These are phyloP conservation scores for Aegilops sharonensis DNA, from an alignment of 176 grass and related monocot genomes.

Conservation along the genomic window DNA sequence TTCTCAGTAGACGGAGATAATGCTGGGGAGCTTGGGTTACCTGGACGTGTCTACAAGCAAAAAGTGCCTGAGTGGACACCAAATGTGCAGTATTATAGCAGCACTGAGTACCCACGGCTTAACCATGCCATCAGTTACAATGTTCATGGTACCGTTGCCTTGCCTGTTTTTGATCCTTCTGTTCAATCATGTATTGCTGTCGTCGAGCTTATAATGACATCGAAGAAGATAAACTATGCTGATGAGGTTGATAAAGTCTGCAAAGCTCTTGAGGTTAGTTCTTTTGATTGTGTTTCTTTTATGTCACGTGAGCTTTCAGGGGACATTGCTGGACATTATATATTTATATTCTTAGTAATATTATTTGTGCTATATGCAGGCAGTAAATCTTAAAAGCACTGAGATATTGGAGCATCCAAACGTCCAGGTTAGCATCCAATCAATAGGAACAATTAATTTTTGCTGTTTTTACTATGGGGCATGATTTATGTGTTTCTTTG, in stretches of 20 bases:
- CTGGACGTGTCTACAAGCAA: constrained; percentile 86
- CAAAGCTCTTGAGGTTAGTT: constrained; percentile 92
- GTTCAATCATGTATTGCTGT: constrained; percentile 80
- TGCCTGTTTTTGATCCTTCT: constrained; percentile 90
- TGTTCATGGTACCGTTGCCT: constrained; percentile 83
- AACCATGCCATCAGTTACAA: constrained; percentile 88
- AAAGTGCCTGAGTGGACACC: constrained; percentile 98
- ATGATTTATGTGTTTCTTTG: constrained; percentile 26
- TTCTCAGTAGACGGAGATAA: constrained; percentile 87
- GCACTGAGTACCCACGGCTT: constrained; percentile 76
- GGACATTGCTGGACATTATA: constrained; percentile 6
- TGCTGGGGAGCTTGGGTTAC: constrained; percentile 66
- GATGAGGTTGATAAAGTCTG: constrained; percentile 93
- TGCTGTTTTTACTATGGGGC: neutral
- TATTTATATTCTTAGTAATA: constrained; percentile 3
- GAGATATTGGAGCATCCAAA: constrained; percentile 77
- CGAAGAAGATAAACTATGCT: constrained; percentile 90
- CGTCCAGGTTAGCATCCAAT: constrained; percentile 64
- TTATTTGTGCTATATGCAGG: constrained; percentile 51
- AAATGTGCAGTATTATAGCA: constrained; percentile 93
- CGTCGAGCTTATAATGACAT: constrained; percentile 98
- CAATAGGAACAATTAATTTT: neutral
- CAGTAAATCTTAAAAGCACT: constrained; percentile 92
- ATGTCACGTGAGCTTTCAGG: constrained; percentile 6
- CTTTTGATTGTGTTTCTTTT: constrained; percentile 17